Evolutionary conservation across 495 filamentous ascomycete genomes (phyloP).

Genomic region (Oidiodendron maius): DNA sequence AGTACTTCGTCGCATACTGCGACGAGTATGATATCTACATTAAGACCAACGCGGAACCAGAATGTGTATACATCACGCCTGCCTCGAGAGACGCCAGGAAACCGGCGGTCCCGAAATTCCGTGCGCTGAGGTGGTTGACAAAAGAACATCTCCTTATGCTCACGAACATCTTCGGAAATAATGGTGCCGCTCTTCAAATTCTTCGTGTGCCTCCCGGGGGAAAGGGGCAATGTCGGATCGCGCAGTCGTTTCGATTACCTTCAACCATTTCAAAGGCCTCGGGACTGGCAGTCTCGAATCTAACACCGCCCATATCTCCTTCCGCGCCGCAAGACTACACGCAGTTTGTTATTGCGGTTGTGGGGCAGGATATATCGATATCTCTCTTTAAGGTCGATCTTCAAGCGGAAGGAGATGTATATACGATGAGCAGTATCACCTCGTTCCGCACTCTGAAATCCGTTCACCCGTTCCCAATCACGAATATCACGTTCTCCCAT

Average conservation of each 20-base stretch:
- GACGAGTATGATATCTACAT: constrained; percentile 68
- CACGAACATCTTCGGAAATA: constrained; percentile 39
- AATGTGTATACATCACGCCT: constrained; percentile 55
- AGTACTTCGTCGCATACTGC: constrained; percentile 73
- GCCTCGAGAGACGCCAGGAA: constrained; percentile 39
- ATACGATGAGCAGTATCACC: constrained; percentile 51
- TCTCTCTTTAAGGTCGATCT: constrained; percentile 68
- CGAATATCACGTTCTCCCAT: constrained; percentile 72
- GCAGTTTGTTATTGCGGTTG: constrained; percentile 75
- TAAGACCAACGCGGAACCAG: constrained; percentile 46
- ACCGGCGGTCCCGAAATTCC: constrained; percentile 45
- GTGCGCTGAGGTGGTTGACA: constrained; percentile 71
- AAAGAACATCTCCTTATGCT: constrained; percentile 67
- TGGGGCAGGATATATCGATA: constrained; percentile 78
- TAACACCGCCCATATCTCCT: constrained; percentile 45
- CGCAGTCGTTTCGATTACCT: constrained; percentile 35
- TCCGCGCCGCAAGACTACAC: constrained; percentile 43
- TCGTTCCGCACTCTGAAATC: constrained; percentile 58
- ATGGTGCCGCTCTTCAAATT: constrained; percentile 46
- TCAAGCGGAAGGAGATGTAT: constrained; percentile 32
- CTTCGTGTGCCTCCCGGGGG: constrained; percentile 35
- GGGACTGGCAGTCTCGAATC: constrained; percentile 66
- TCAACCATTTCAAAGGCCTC: constrained; percentile 41
- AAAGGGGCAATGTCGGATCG: constrained; percentile 34
- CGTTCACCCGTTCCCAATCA: constrained; percentile 82